A percentile compares a stretch with the other conserved stretches of the same genome.
Evolutionary conservation across 1,284 basidiomycete species (phyloP).

Genomic region (Malassezia restricta): DNA sequence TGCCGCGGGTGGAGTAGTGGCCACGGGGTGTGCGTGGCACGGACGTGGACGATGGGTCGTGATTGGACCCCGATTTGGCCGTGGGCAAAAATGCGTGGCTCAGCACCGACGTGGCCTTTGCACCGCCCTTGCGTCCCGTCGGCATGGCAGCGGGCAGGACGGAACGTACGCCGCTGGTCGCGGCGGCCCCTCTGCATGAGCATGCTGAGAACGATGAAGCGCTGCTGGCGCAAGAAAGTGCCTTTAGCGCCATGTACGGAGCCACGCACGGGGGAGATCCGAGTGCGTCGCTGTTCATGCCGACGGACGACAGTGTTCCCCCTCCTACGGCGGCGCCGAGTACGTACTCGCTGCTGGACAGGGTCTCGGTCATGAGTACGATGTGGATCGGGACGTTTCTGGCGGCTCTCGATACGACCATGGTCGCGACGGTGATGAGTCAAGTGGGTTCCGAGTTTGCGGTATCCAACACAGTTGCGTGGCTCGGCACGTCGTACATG

Average conservation of each 20-base stretch:
- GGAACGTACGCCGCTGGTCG: no score
- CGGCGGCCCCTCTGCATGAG: no score
- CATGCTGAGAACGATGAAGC: conserved; percentile 22
- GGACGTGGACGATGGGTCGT: no score
- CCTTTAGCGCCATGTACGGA: conserved; percentile 35
- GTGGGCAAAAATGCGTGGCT: no score
- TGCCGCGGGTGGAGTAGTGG: no score
- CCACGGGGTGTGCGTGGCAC: no score
- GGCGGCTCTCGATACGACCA: conserved; percentile 40
- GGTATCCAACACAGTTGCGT: conserved; percentile 37
- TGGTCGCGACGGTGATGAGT: conserved; percentile 39
- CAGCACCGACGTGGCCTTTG: no score
- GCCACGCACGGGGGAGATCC: conserved; percentile 41
- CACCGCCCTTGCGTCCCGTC: no score
- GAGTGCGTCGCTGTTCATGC: conserved; percentile 39
- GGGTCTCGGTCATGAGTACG: conserved; percentile 39
- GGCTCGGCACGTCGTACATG: conserved; percentile 43
- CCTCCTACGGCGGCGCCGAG: conserved; percentile 20
- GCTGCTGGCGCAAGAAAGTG: conserved; percentile 36
- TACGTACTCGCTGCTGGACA: conserved; percentile 22
- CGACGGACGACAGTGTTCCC: conserved; percentile 26
- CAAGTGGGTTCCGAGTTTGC: conserved; percentile 42
- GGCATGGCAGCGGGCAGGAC: no score
- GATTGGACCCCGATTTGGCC: no score
- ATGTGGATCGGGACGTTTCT: conserved; percentile 45